Percentiles rank a stretch among this genome's conserved stretches.
phyloP scores from a whole-genome alignment of 208 protist genomes.

The Strigomonas culicis region DNA sequence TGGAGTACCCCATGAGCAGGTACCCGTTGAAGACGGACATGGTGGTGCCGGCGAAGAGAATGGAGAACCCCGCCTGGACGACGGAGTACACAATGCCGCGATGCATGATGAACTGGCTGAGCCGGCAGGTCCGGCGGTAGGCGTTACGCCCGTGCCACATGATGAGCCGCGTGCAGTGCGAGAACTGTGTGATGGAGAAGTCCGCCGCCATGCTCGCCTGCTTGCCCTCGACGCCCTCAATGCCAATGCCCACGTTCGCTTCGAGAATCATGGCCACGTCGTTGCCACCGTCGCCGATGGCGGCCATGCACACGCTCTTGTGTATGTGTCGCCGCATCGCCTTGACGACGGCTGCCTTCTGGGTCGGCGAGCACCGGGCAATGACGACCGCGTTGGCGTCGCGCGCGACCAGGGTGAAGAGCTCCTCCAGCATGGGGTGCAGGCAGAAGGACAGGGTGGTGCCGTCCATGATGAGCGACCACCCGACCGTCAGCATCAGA shows the following conservation, averaged over 20 bases:
- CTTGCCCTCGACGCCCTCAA: slow-evolving; percentile 98
- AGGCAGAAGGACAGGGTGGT: slow-evolving; percentile 62
- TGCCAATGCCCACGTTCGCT: slow-evolving; percentile 96
- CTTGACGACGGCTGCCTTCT: slow-evolving; percentile 96
- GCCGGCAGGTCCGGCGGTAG: slow-evolving; percentile 89
- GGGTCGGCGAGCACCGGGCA: slow-evolving; percentile 96
- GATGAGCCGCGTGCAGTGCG: slow-evolving; percentile 83
- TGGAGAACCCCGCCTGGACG: slow-evolving; percentile 97
- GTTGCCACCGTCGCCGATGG: slow-evolving; percentile 99
- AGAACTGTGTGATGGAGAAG: slow-evolving; percentile 97
- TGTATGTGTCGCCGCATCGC: slow-evolving; percentile 63
- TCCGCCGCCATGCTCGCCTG: slow-evolving; percentile 98
- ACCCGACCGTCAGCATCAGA: slow-evolving; percentile 8
- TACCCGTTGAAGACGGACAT: slow-evolving; percentile 97
- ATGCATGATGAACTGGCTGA: slow-evolving; percentile 98
- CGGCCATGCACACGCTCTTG: slow-evolving; percentile 66
- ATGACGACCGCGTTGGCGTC: slow-evolving; percentile 92
- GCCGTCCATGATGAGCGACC: slow-evolving; percentile 86
- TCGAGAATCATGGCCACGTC: slow-evolving; percentile 97
- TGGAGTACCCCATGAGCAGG: slow-evolving; percentile 96
- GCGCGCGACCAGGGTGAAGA: slow-evolving; percentile 52
- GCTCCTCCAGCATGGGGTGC: slow-evolving; percentile 16
- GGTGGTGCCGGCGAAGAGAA: slow-evolving; percentile 96
- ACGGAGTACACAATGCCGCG: slow-evolving; percentile 98
- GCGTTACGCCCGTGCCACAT: slow-evolving; percentile 88